Base-by-base conservation (phyloP, 2,329 filamentous ascomycete species). In the Nothophoma quercina region DNA sequence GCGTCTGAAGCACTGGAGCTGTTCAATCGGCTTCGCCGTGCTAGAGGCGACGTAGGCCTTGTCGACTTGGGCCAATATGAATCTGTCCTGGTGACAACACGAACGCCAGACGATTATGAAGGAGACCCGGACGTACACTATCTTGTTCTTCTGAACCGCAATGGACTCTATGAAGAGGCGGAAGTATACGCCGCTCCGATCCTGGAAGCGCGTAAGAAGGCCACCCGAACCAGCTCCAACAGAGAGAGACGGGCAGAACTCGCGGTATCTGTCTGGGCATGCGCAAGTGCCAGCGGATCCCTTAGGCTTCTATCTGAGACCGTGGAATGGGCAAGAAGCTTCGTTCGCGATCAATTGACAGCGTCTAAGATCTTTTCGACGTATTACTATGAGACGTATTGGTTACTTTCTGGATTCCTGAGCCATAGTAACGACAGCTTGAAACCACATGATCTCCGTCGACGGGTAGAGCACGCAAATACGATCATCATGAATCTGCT, bases 251-350 rank as follows among this genome's bases (percentile, higher is more conserved):
- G 75, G 34, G 68, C 67, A 7, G 55, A 57, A 9, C 65, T 65
- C 55, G 71, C 68, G 2, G 56, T 63, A 8, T 63, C 65, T 12
- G 67, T 67, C 2, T 19, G 72, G 12, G 49, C 55, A 23, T 72
- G 59, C 51, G 65, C 73, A 10, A 62, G 69, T 3, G 70, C 70
- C 13, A 75, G 69, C 38, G 68, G 69, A 2, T 74, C 65, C 8
- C 45, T 74, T 1, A 52, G 65, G 1, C 13, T 75, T 1, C 67
- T 68, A 16, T 59, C 56, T 16, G 63, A 73, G 5, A 65, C 67
- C 1, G 28, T 76, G 2, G 26, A 65, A 2, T 78, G 75, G 76
- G 58, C 68, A 1, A 70, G 65, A 6, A 64, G 72, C 2, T 78
- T 69, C 48, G 60, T 72, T n/a, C 69, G 69, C 19, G 76, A 78